phyloP scores from a whole-genome alignment of 129 eudicot genomes.

The Lonicera japonica region DNA sequence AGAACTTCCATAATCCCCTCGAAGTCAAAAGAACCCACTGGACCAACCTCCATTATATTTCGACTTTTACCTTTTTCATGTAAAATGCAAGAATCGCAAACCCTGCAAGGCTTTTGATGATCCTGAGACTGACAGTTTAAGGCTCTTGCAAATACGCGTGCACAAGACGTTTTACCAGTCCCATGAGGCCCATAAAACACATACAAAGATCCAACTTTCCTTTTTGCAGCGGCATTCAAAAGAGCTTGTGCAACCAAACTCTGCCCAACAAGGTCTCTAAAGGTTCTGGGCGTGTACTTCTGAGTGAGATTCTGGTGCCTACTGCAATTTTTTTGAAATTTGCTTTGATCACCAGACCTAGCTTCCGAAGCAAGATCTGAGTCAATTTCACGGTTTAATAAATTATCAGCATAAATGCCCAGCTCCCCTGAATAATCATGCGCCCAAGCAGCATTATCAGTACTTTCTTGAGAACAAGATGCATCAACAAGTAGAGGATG shows the following conservation, averaged over 20 bases:
- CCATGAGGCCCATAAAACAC: slow-evolving; percentile 97
- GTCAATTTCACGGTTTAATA: slow-evolving; percentile 57
- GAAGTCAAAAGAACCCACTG: slow-evolving; percentile 54
- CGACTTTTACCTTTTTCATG: slow-evolving; percentile 63
- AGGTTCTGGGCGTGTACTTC: slow-evolving; percentile 79
- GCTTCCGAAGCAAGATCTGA: slow-evolving; percentile 46
- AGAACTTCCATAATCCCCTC: slow-evolving; percentile 56
- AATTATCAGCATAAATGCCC: slow-evolving; percentile 74
- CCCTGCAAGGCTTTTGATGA: slow-evolving; percentile 85
- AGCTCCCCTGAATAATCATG: slow-evolving; percentile 96
- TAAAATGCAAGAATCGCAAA: slow-evolving; percentile 64
- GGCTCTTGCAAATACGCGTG: slow-evolving; percentile 81
- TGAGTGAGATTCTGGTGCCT: slow-evolving; percentile 83
- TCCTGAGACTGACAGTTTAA: slow-evolving; percentile 76
- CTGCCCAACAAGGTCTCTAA: slow-evolving; percentile 87
- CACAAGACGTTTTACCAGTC: slow-evolving; percentile 94
- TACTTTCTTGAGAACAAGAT: slow-evolving; percentile 57
- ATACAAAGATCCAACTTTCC: slow-evolving; percentile 68
- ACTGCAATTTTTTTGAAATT: slow-evolving; percentile 29
- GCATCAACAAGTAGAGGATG: slow-evolving; percentile 68
- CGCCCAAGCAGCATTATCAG: slow-evolving; percentile 69
- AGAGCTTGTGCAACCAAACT: slow-evolving; percentile 83
- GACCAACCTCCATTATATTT: slow-evolving; percentile 66
- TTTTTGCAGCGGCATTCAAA: slow-evolving; percentile 63
- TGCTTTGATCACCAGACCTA: slow-evolving; percentile 18